Base-by-base conservation (phyloP, 73 alveolate genomes). In the Paramecium primaurelia region DNA sequence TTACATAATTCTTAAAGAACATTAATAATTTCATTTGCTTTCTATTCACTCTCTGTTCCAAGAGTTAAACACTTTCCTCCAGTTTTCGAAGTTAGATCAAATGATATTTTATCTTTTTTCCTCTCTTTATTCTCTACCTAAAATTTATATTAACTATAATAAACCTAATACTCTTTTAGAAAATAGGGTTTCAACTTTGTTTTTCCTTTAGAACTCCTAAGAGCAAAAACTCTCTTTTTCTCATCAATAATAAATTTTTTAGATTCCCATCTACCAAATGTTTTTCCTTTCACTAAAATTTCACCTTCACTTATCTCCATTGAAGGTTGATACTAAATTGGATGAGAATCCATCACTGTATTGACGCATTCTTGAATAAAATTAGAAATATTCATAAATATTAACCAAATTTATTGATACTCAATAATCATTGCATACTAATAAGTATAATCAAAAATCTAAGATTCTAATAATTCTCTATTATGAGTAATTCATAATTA, bases 181-280 rank as follows among this genome's bases (percentile, higher is more conserved):
- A 32, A 34, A 75, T 75, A 75, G 20, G 49, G 60, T 75, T 75
- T 75, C 20, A 75, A 18, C n/a, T 18, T 36, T 40, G 25, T 8
- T 34, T 75, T 75, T 22, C 36, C 60, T 32, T 75, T 40, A 34
- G 68, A 37, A 22, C 88, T 75, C 6, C 14, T 75, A 2, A 36
- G 12, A 32, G 88, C 88, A 40, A 75, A 75, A 0, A 75, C 60
- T 75, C 68, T 75, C 32, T 75, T 22, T 37, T 75, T 69, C 6
- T 16, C 10, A 36, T 75, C 88, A 22, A 75, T 40, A 20, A 75
- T 30, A 45, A 16, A 75, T 26, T 37, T 30, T 32, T 75, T 75
- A 34, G 88, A 8, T 37, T 40, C 64, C 88, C 88, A 75, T 75
- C 88, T 75, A 75, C 88, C 88, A 75, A 75, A 45, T 12, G 88